These are phyloP conservation scores for Fusarium chaquense DNA, from an alignment of 2,329 filamentous ascomycete genomes.

Conservation along the genomic window DNA sequence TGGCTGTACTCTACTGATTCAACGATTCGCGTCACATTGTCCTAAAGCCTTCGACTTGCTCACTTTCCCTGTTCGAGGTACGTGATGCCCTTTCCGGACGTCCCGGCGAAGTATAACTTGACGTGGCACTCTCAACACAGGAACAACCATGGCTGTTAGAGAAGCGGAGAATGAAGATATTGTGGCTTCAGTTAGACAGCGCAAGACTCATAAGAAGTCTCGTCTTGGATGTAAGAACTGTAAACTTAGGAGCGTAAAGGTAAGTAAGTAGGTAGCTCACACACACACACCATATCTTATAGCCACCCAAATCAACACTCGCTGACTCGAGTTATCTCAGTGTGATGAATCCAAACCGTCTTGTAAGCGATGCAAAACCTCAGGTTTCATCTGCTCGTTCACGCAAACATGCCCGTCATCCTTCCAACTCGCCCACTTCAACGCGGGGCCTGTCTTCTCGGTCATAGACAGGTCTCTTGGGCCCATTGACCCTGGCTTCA, in stretches of 20 bases:
- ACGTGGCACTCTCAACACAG: not conserved
- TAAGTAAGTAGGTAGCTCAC: constrained; percentile 49
- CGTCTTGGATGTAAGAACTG: constrained; percentile 67
- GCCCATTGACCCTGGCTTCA: constrained; percentile 27
- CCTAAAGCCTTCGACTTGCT: not conserved
- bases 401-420: constrained; percentile 42
- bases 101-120: not conserved
- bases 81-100: constrained; percentile 5
- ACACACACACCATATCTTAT: not conserved
- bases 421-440: constrained; percentile 40
- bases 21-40: not conserved
- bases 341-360: constrained; percentile 65
- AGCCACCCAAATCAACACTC: not conserved
- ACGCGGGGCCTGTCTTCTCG: constrained; percentile 26
- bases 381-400: constrained; percentile 63
- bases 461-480: constrained; percentile 22
- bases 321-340: constrained; percentile 48
- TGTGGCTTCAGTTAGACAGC: constrained; percentile 40
- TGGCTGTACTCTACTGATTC: not conserved
- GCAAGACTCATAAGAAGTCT: constrained; percentile 64
- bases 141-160: constrained; percentile 19
- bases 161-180: constrained; percentile 6
- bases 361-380: constrained; percentile 62
- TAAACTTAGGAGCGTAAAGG: constrained; percentile 66
- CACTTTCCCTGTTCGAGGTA: not conserved